These are phyloP conservation scores for Penicillium sp. DNA, from an alignment of 2,329 filamentous ascomycete genomes.

Conservation along the genomic window DNA sequence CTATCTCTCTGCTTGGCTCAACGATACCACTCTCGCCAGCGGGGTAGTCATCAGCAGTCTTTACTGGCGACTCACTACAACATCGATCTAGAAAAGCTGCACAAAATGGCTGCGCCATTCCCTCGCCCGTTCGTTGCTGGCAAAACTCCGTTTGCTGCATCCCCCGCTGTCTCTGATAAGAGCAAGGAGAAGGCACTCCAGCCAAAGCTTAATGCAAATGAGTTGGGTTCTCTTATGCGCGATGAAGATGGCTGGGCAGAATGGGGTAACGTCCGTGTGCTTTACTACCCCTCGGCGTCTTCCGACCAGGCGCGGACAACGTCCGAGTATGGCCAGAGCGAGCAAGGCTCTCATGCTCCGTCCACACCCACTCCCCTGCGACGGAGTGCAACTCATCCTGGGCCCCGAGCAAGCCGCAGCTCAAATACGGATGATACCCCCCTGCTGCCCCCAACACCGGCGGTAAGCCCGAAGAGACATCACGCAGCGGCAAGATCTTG, in stretches of 20 bases:
- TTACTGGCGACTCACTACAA: constrained; percentile 79
- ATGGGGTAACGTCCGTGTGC: constrained; percentile 74
- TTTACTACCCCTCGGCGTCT: constrained; percentile 61
- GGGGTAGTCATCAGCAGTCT: constrained; percentile 65
- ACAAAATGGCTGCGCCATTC: constrained; percentile 78
- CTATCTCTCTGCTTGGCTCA: constrained; percentile 83
- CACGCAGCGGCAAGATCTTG: constrained; percentile 50
- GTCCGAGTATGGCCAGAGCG: constrained; percentile 27
- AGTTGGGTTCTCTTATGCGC: constrained; percentile 70
- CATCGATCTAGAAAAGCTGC: constrained; percentile 68
- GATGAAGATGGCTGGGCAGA: constrained; percentile 59
- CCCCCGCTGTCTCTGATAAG: constrained; percentile 58
- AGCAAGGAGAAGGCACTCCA: constrained; percentile 65
- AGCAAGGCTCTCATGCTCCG: constrained; percentile 48
- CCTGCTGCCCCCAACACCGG: constrained; percentile 45
- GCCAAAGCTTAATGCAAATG: constrained; percentile 66
- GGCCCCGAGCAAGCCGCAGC: constrained; percentile 48
- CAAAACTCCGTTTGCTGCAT: constrained; percentile 48
- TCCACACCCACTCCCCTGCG: constrained; percentile 71
- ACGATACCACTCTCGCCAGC: constrained; percentile 83
- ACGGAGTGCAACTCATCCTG: constrained; percentile 58
- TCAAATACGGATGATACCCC: constrained; percentile 46
- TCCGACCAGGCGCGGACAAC: constrained; percentile 31
- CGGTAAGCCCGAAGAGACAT: constrained; percentile 33
- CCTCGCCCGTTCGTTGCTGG: constrained; percentile 59